Evolutionary conservation across 169 alveolate genomes (phyloP).

Genomic region (Plasmodium yoelii): DNA sequence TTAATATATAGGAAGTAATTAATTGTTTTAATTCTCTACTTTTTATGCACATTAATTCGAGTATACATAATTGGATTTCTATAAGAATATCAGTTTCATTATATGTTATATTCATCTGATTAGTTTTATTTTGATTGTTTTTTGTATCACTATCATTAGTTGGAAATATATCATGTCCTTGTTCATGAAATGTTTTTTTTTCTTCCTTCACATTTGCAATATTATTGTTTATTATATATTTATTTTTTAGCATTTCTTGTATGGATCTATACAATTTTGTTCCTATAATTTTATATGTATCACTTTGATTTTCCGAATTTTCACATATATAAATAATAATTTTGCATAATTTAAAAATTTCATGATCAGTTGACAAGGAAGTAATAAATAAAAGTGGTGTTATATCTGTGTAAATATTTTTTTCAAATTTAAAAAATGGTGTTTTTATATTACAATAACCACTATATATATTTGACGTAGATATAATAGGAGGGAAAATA

Average conservation of each 20-base stretch:
- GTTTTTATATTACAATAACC: slow-evolving; percentile 55
- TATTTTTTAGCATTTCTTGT: slow-evolving; percentile 72
- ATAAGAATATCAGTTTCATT: slow-evolving; percentile 34
- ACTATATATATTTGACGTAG: slow-evolving; percentile 13
- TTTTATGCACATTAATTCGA: slow-evolving; percentile 56
- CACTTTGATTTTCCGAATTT: slow-evolving; percentile 80
- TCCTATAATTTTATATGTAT: slow-evolving; percentile 79
- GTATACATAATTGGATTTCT: slow-evolving; percentile 70
- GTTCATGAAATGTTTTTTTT: background rate
- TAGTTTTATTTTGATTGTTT: background rate
- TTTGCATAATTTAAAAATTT: slow-evolving; percentile 81
- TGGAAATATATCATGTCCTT: background rate
- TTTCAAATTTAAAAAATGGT: slow-evolving; percentile 64
- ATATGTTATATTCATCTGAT: background rate
- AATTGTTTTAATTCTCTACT: slow-evolving; percentile 30
- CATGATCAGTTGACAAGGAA: slow-evolving; percentile 81
- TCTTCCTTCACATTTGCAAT: background rate
- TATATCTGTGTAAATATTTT: slow-evolving; percentile 75
- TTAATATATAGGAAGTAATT: slow-evolving; percentile 53
- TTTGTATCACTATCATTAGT: background rate
- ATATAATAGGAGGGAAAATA: slow-evolving; percentile 32
- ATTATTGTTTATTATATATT: background rate
- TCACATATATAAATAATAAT: slow-evolving; percentile 79
- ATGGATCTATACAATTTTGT: slow-evolving; percentile 79
- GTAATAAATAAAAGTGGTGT: slow-evolving; percentile 82